Conservation (phyloP, 768 basidiomycete species). For the Tricholoma furcatifolium region DNA sequence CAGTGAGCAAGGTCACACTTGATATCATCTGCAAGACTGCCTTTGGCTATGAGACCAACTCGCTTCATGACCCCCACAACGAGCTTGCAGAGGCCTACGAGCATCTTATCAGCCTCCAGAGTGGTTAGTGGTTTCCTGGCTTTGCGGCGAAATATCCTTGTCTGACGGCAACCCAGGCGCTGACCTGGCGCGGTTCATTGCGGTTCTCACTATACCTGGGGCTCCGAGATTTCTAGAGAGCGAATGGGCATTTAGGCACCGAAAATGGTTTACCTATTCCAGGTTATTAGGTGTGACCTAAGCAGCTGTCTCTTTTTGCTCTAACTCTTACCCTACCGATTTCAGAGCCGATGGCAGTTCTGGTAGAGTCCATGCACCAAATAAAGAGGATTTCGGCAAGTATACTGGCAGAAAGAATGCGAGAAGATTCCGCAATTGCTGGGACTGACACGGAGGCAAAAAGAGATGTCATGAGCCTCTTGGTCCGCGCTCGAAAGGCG, state of each 20-base stretch:
- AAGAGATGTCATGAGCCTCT: constrained; percentile 52
- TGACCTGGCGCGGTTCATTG: constrained; percentile 36
- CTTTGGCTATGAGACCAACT: constrained; percentile 46
- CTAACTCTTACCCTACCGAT: background rate
- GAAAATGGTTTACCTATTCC: constrained; percentile 27
- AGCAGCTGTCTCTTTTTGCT: background rate
- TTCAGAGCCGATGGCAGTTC: constrained; percentile 19
- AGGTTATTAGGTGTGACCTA: constrained; percentile 18
- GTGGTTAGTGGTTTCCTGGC: constrained; percentile 18
- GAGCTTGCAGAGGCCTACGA: constrained; percentile 49
- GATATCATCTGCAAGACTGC: constrained; percentile 53
- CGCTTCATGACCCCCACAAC: constrained; percentile 43
- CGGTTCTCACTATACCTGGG: constrained; percentile 36
- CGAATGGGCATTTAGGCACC: constrained; percentile 36
- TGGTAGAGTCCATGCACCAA: constrained; percentile 39
- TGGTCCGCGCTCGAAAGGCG: constrained; percentile 42
- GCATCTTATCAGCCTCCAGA: constrained; percentile 38
- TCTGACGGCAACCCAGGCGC: constrained; percentile 13
- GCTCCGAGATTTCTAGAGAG: constrained; percentile 27
- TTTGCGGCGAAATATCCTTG: background rate
- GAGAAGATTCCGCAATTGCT: constrained; percentile 34
- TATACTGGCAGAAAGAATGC: constrained; percentile 42
- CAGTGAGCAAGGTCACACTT: constrained; percentile 52
- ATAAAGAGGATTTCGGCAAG: constrained; percentile 38
- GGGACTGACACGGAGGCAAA: constrained; percentile 39